Conservation (phyloP, 179 eudicot genomes). For the Carnegiea gigantea region DNA sequence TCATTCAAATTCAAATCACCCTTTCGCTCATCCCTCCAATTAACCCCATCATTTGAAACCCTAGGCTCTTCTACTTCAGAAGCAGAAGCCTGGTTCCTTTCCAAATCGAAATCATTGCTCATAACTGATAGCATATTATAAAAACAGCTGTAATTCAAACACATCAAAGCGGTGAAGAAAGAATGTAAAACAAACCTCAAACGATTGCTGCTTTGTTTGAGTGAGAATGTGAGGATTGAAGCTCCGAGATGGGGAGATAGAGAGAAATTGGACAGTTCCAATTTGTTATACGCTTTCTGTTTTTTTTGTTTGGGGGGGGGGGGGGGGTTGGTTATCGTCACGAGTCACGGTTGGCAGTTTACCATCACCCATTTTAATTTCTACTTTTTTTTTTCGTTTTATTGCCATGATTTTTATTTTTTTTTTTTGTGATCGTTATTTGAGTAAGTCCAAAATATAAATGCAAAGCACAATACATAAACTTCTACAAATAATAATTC, state of each 20-base stretch:
- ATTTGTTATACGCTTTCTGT: neutral
- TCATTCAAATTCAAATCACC: slow-evolving; percentile 20
- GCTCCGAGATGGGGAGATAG: neutral
- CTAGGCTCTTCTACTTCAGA: slow-evolving; percentile 21
- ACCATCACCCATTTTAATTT: neutral
- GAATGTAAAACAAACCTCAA: neutral
- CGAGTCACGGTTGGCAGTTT: too few species aligned
- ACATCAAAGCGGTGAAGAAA: neutral
- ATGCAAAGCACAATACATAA: too few species aligned
- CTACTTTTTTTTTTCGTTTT: neutral
- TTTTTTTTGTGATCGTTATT: too few species aligned
- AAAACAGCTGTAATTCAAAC: neutral
- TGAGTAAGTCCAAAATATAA: too few species aligned
- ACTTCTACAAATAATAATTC: too few species aligned
- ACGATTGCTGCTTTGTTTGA: neutral
- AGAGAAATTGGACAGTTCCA: neutral
- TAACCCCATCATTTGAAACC: slow-evolving; percentile 30
- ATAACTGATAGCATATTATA: slow-evolving; percentile 34
- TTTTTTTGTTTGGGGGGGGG: too few species aligned
- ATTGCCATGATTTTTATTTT: too few species aligned
- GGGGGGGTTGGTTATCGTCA: too few species aligned
- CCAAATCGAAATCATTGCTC: slow-evolving; percentile 35
- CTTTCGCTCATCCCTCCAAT: neutral
- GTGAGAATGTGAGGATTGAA: neutral
- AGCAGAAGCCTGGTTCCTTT: slow-evolving; percentile 15